These are phyloP conservation scores for Grigorovia transvaalensis DNA, from an alignment of 805 yeast species.

Conservation along the genomic window DNA sequence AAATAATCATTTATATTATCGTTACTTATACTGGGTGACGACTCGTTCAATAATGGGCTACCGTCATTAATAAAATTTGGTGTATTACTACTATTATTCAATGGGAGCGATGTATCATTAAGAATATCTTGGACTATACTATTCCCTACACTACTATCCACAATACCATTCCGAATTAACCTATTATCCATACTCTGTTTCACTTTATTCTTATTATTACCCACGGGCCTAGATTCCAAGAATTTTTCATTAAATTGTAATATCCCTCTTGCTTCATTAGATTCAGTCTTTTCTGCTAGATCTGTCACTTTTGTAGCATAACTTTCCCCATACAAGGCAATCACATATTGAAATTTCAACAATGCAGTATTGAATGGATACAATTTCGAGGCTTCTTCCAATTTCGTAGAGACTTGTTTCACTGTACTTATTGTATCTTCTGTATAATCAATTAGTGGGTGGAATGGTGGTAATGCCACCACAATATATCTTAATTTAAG, in stretches of 20 bases:
- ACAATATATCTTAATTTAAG: conserved; percentile 45
- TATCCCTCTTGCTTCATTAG: background rate
- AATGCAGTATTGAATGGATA: conserved; percentile 41
- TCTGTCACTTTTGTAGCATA: conserved; percentile 43
- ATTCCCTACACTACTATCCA: background rate
- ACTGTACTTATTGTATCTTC: conserved; percentile 31
- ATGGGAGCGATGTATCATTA: background rate
- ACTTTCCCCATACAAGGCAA: conserved; percentile 51
- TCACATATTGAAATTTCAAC: conserved; percentile 43
- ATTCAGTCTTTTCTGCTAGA: conserved; percentile 6
- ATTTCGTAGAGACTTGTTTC: conserved; percentile 15
- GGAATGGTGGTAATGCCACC: conserved; percentile 40
- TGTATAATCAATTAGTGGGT: conserved; percentile 39
- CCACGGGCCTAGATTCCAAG: background rate
- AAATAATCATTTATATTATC: conserved; percentile 22
- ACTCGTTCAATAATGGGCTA: background rate
- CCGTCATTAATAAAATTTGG: background rate
- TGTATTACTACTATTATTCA: background rate
- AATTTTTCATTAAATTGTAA: conserved; percentile 1
- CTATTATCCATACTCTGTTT: background rate
- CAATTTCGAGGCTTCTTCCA: conserved; percentile 22
- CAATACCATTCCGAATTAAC: background rate
- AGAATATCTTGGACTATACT: background rate
- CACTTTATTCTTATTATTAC: background rate
- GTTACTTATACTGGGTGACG: conserved; percentile 34